Percentiles rank a stretch among this genome's conserved stretches.
Conservation (phyloP, 2,329 filamentous ascomycete species). For the Pseudogymnoascus sp. region DNA sequence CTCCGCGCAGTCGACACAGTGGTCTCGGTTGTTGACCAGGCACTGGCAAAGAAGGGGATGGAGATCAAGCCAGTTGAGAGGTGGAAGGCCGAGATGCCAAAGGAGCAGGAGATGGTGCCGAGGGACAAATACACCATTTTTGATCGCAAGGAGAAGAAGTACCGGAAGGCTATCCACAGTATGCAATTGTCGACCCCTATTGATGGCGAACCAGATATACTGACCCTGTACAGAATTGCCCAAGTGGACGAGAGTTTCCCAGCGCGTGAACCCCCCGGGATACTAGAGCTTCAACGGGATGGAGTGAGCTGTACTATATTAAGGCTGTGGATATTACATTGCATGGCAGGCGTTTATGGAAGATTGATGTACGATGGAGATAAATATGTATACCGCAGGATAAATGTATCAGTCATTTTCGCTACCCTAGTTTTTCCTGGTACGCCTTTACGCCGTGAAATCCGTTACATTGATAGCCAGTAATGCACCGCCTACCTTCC, state of each 20-base stretch:
- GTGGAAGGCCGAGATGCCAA: conserved; percentile 96
- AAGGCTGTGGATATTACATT: conserved; percentile 18
- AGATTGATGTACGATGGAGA: conserved; percentile 5
- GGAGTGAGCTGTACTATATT: conserved; percentile 15
- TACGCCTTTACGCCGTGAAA: conserved; percentile 7
- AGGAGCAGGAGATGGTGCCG: conserved; percentile 89
- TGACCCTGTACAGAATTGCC: conserved; percentile 52
- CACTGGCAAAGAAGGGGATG: conserved; percentile 65
- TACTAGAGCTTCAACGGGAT: conserved; percentile 49
- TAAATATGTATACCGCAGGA: conserved; percentile 6
- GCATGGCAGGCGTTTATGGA: conserved; percentile 22
- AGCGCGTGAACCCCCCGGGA: conserved; percentile 87
- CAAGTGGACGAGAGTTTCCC: conserved; percentile 94
- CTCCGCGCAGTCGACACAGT: conserved; percentile 79
- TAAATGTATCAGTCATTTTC: conserved; percentile 3
- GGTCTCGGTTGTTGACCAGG: conserved; percentile 73
- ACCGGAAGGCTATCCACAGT: conserved; percentile 97
- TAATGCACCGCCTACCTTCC: conserved; percentile 36
- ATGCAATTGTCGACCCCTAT: conserved; percentile 35
- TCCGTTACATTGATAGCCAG: conserved; percentile 1
- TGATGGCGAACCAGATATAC: conserved; percentile 10
- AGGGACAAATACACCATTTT: conserved; percentile 98
- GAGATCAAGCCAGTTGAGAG: conserved; percentile 69
- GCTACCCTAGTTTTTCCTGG: not conserved
- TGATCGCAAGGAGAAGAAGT: conserved; percentile 89